phyloP scores from a whole-genome alignment of 352 stramenopile genomes.

The Thraustochytrium sp. region DNA sequence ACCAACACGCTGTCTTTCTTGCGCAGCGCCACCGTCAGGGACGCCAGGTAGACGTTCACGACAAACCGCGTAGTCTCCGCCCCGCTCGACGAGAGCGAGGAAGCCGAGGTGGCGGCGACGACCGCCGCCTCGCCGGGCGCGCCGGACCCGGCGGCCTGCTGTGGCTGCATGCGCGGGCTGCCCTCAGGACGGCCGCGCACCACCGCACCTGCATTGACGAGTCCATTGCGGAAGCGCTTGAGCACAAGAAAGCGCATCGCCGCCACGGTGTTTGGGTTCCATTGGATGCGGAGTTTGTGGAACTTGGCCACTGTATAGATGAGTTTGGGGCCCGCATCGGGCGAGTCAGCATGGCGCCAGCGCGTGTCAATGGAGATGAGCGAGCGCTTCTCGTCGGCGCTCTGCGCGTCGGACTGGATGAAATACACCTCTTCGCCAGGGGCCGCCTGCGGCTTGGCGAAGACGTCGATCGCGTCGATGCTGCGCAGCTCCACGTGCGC shows the following conservation, averaged over 20 bases:
- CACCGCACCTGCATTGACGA: neutral
- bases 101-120: too few species aligned
- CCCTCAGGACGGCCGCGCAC: too few species aligned
- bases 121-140: too few species aligned
- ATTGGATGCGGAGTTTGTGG: slow-evolving; percentile 14
- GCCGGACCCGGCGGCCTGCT: too few species aligned
- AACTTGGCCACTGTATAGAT: slow-evolving; percentile 32
- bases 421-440: neutral
- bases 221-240: neutral
- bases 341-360: neutral
- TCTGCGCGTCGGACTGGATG: neutral
- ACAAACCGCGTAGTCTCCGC: neutral
- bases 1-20: neutral
- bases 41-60: neutral
- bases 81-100: too few species aligned
- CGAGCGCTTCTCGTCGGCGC: neutral
- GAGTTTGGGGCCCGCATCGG: neutral
- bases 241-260: neutral
- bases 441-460: neutral
- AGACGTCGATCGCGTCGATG: slow-evolving; percentile 3
- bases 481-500: neutral
- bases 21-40: neutral
- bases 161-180: too few species aligned
- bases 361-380: slow-evolving; percentile 3
- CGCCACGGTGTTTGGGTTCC: slow-evolving; percentile 6